Conservation (phyloP, 768 basidiomycete genomes). For the Terana coerulea region DNA sequence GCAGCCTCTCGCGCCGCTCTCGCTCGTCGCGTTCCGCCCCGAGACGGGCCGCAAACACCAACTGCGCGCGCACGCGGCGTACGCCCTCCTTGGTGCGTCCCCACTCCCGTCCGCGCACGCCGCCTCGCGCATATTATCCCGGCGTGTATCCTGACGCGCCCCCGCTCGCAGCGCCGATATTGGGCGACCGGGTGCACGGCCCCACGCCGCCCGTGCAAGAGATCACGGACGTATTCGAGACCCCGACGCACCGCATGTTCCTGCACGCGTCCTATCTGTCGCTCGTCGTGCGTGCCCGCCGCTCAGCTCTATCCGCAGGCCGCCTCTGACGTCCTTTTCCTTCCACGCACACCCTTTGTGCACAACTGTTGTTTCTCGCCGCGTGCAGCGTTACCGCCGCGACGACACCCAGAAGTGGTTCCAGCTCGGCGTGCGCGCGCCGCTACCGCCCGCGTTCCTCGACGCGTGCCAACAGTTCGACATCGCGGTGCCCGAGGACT, state of each 20-base stretch:
- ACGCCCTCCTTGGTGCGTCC: conserved; percentile 42
- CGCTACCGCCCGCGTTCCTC: conserved; percentile 54
- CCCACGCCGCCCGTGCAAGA: conserved; percentile 21
- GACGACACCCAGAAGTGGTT: conserved; percentile 44
- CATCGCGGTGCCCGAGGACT: conserved; percentile 36
- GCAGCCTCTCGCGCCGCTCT: conserved; percentile 43
- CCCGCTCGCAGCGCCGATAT: conserved; percentile 49
- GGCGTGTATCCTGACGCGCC: background rate
- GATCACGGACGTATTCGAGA: conserved; percentile 6
- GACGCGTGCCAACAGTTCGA: conserved; percentile 43
- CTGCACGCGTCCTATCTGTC: conserved; percentile 59
- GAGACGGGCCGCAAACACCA: conserved; percentile 67
- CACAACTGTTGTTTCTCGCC: background rate
- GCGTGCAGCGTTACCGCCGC: conserved; percentile 44
- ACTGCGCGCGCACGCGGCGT: conserved; percentile 60
- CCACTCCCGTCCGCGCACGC: too few species aligned
- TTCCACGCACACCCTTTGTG: too few species aligned
- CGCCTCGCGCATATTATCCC: background rate
- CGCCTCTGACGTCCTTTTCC: background rate
- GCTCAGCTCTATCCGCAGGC: background rate
- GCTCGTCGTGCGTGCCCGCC: conserved; percentile 41
- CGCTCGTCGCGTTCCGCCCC: conserved; percentile 52
- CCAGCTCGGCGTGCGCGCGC: conserved; percentile 51
- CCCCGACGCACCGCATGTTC: conserved; percentile 43
- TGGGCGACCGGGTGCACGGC: conserved; percentile 58